These are phyloP conservation scores for Nakazawaea siamensis DNA, from an alignment of 805 yeast species.

Conservation along the genomic window DNA sequence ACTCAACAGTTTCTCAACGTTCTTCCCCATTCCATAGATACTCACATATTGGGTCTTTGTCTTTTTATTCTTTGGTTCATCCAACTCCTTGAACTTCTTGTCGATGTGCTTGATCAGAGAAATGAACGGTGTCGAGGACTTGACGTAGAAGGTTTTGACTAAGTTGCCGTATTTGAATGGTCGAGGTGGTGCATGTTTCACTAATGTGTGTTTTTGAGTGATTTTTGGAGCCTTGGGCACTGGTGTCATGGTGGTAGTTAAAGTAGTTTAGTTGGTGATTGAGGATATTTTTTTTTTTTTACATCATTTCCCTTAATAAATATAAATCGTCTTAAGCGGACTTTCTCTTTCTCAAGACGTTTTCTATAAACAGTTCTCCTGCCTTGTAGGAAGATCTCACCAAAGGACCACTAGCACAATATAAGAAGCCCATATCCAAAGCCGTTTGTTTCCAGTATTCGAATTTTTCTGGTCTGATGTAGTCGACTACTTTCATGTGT, in stretches of 20 bases:
- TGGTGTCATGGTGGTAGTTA: too few relatives aligned
- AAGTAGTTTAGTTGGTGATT: too few relatives aligned
- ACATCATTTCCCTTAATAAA: too few relatives aligned
- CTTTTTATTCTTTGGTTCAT: slow-evolving; percentile 19
- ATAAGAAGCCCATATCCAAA: slow-evolving; percentile 80
- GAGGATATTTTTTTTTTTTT: too few relatives aligned
- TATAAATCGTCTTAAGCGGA: too few relatives aligned
- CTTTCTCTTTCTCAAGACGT: slow-evolving; percentile 68
- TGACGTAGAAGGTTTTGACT: slow-evolving; percentile 46
- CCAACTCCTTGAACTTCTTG: slow-evolving; percentile 39
- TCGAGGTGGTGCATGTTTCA: slow-evolving; percentile 49
- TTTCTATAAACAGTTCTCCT: slow-evolving; percentile 95
- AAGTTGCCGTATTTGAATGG: slow-evolving; percentile 32
- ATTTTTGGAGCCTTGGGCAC: slow-evolving; percentile 3
- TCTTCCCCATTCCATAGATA: slow-evolving; percentile 70
- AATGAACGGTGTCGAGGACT: slow-evolving; percentile 61
- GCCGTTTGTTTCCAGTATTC: slow-evolving; percentile 90
- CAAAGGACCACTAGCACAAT: slow-evolving; percentile 96
- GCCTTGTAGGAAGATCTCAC: slow-evolving; percentile 97
- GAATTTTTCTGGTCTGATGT: slow-evolving; percentile 88
- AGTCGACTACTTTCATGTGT: slow-evolving; percentile 97
- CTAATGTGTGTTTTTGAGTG: slow-evolving; percentile 18
- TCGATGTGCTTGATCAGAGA: slow-evolving; percentile 62
- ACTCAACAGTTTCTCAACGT: slow-evolving; percentile 55
- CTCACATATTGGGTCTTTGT: slow-evolving; percentile 33